Base-by-base conservation (phyloP, 345 rosid species). In the Rubroshorea leprosula region DNA sequence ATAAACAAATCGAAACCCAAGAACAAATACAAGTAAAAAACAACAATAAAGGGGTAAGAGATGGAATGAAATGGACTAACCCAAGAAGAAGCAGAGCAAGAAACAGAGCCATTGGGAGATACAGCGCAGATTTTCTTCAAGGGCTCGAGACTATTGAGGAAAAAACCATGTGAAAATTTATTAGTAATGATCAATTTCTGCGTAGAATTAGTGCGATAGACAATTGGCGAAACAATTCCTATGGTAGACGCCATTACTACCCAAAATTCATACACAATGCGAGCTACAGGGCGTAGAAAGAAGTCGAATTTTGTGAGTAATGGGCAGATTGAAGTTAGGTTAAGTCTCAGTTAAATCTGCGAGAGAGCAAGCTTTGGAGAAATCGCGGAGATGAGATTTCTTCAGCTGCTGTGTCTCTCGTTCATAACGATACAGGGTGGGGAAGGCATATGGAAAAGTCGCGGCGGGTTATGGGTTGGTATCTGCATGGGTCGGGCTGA, bases 101-200 rank as follows among this genome's bases (percentile, higher is more conserved):
- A 67, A 69, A 68, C 76, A 65, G 70, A 63, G 61, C 85, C 90
- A 51, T 77, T 75, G 58, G 78, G 66, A 23, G 50, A 46, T 57
- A 61, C 25, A 6, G 74, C 72, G 23, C 15, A 54, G 22, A 69
- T 41, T 59, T 61, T 73, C 47, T 50, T 39, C 4, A 18, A n/a
- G 44, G 51, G 52, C 26, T 47, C 59, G 46, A 51, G 54, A 31
- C 58, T 55, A 44, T 25, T 39, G 55, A 58, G 59, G 44, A 35
- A 67, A 35, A 67, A 68, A 24, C 73, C 66, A 53, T 22, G 60
- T 16, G 29, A 27, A 21, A 57, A 25, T 61, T 48, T 68, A 10
- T 17, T 31, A 51, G 2, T 55, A 12, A 4, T 20, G 23, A 49
- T 58, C 62, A 63, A 64, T 49, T 66, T 71, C 13, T 69, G 53